Conservation (phyloP, 2,329 filamentous ascomycete genomes). For the Alternaria metachromatica region DNA sequence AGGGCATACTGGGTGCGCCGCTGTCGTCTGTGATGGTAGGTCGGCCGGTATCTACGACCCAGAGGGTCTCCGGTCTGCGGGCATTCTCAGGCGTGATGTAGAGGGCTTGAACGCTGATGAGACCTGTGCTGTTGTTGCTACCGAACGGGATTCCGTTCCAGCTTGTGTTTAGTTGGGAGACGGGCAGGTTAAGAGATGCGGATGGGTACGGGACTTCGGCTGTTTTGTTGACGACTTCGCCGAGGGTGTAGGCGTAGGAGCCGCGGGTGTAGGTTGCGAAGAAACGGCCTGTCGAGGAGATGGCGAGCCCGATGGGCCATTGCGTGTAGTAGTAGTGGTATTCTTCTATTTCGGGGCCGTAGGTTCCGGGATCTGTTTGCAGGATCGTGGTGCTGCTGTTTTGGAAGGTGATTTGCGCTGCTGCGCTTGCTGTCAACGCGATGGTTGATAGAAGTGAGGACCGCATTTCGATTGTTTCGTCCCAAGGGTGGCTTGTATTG, state of each 20-base stretch:
- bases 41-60: constrained; percentile 60
- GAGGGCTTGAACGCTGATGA: constrained; percentile 59
- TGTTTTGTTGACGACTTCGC: constrained; percentile 56
- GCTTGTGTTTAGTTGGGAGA: constrained; percentile 53
- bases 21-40: constrained; percentile 42
- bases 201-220: constrained; percentile 57
- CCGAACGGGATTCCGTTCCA: constrained; percentile 56
- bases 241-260: constrained; percentile 55
- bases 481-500: background rate
- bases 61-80: constrained; percentile 44
- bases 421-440: background rate
- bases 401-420: constrained; percentile 19
- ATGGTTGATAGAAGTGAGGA: background rate
- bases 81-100: constrained; percentile 55
- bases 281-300: constrained; percentile 57
- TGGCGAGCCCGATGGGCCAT: constrained; percentile 58
- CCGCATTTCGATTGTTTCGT: background rate
- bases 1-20: constrained; percentile 39
- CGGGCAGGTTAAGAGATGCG: constrained; percentile 51
- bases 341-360: constrained; percentile 57
- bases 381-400: constrained; percentile 44
- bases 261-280: constrained; percentile 61
- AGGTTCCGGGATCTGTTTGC: constrained; percentile 56
- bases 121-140: constrained; percentile 51
- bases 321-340: constrained; percentile 57